phyloP scores from a whole-genome alignment of 768 basidiomycete species.

The Suillus decipiens region DNA sequence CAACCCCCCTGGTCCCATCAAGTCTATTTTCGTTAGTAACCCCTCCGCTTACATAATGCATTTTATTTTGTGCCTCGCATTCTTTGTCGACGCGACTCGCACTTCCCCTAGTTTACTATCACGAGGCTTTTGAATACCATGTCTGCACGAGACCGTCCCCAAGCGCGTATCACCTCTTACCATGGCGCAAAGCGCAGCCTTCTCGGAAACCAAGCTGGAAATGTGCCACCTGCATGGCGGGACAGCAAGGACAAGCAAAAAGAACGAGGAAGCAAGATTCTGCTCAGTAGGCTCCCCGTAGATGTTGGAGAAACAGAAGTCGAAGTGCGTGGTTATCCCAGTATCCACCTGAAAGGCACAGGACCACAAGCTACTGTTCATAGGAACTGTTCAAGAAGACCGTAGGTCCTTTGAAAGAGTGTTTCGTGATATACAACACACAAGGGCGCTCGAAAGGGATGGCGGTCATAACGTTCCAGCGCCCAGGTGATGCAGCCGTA shows the following conservation, averaged over 20 bases:
- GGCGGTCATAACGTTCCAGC: conserved; percentile 72
- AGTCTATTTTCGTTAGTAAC: background rate
- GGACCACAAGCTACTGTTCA: conserved; percentile 14
- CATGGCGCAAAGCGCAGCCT: conserved; percentile 57
- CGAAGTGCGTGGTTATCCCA: conserved; percentile 45
- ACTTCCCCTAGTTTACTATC: background rate
- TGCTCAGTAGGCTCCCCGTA: conserved; percentile 63
- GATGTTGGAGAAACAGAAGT: conserved; percentile 72
- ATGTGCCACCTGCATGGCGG: conserved; percentile 65
- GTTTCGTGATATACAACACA: conserved; percentile 72
- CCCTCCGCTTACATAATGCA: background rate
- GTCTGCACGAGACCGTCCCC: conserved; percentile 7
- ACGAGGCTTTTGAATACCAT: background rate
- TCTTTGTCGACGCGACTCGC: conserved; percentile 1
- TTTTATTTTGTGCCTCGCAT: background rate
- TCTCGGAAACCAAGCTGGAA: conserved; percentile 57
- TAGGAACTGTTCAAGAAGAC: conserved; percentile 80
- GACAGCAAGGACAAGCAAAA: conserved; percentile 36
- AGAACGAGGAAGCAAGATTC: conserved; percentile 60
- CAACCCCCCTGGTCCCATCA: background rate
- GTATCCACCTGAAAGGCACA: background rate
- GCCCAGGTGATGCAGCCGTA: conserved; percentile 58
- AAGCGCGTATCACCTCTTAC: conserved; percentile 45
- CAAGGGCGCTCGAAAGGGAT: conserved; percentile 79
- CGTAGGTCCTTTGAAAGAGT: conserved; percentile 70